Base-by-base conservation (phyloP, 306 rosid species). In the Glycine tomentella region DNA sequence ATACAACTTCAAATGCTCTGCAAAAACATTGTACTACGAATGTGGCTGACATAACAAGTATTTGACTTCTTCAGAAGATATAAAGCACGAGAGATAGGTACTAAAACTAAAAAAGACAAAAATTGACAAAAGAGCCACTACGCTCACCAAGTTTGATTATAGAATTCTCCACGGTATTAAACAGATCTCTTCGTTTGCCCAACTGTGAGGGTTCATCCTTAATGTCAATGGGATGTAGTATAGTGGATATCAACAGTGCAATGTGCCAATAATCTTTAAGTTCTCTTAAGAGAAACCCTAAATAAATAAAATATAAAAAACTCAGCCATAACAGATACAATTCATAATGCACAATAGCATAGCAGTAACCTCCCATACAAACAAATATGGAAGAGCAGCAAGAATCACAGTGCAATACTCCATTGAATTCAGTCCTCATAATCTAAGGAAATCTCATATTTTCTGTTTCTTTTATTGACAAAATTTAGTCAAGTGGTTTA, bases 241-340 rank as follows among this genome's bases (percentile, higher is more conserved):
- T 42, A 7, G 88, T 82, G 50, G 98, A 89, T 81, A 95, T 78
- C 86, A 93, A 80, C 80, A 95, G 78, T 50, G 97, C 90, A 74
- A 88, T 96, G 82, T 91, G 90, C 99, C 99, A 93, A 80, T 88
- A 91, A 55, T 87, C 93, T 88, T 57, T 93, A 52, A 93, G 82
- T 86, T 95, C 94, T 78, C 91, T 85, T 69, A 93, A 84, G 79
- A 93, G 92, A 82, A 93, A 85, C 56, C 97, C 99, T 95, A 88
- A 6, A 72, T 56, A 66, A 82, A 79, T 79, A 10, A 70, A 84
- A 75, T 62, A 79, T 65, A 45, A 75, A 61, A 80, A 65, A 20
- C 44, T 79, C 56, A 70, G 63, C 53, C 75, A 80, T 25, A 56
- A 55, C 45, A 70, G 56, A 83, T 48, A 40, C 13, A 56, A 53